Conservation (phyloP, 495 filamentous ascomycete species). For the Penicillium dipodomyicola region DNA sequence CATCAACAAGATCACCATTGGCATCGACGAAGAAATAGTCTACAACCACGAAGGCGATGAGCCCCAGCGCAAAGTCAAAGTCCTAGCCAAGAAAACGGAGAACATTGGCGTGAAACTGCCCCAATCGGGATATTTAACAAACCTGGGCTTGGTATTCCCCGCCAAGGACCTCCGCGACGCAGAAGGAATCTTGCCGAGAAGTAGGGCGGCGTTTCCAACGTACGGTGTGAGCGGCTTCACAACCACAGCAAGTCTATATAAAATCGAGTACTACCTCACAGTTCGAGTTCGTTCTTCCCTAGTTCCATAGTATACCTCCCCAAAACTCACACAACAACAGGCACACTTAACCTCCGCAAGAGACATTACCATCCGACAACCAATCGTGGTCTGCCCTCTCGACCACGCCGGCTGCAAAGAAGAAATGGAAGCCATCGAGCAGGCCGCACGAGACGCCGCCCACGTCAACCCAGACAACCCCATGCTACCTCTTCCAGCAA, state of each 20-base stretch:
- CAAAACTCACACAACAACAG: constrained; percentile 44
- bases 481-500: constrained; percentile 76
- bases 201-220: constrained; percentile 82
- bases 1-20: constrained; percentile 88
- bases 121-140: constrained; percentile 84
- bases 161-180: constrained; percentile 83
- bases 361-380: constrained; percentile 88
- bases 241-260: constrained; percentile 90
- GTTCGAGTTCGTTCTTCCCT: constrained; percentile 68
- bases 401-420: constrained; percentile 95
- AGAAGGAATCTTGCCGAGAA: constrained; percentile 83
- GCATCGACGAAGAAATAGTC: constrained; percentile 94
- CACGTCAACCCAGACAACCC: constrained; percentile 85
- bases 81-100: constrained; percentile 79
- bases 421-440: constrained; percentile 96
- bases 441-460: constrained; percentile 87
- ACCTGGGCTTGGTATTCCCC: constrained; percentile 86
- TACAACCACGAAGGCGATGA: constrained; percentile 99
- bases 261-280: constrained; percentile 94
- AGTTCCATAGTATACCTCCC: not conserved
- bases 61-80: constrained; percentile 85
- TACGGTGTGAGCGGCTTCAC: constrained; percentile 89
- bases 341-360: constrained; percentile 85
- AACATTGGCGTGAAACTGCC: constrained; percentile 77
- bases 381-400: constrained; percentile 92